These are phyloP conservation scores for Obelidium mucronatum DNA, from an alignment of 192 early-diverging fungal species.

Conservation along the genomic window DNA sequence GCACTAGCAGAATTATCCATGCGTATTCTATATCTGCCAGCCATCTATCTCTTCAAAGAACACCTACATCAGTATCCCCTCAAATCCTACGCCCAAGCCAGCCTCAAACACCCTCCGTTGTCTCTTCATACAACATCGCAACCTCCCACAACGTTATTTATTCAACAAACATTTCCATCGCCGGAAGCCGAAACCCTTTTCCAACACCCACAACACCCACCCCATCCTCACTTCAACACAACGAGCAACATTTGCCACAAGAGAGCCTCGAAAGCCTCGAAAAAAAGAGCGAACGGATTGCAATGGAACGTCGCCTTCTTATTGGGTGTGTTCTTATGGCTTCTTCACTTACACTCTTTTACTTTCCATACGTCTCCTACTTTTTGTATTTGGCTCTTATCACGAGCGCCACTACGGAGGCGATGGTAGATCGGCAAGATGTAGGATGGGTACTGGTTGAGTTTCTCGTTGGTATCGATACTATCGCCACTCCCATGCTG, in stretches of 20 bases:
- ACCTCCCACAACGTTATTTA: background rate
- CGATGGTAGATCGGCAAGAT: background rate
- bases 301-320: conserved; percentile 3
- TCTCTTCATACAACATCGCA: background rate
- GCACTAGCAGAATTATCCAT: too few species aligned
- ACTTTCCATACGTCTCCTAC: conserved; percentile 5
- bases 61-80: background rate
- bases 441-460: background rate
- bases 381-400: background rate
- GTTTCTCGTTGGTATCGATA: background rate
- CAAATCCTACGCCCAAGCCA: background rate
- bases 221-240: background rate
- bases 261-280: background rate
- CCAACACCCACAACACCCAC: background rate
- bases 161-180: background rate
- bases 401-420: too few species aligned
- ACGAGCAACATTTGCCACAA: background rate
- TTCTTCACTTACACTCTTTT: background rate
- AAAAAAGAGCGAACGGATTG: background rate
- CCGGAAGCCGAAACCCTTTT: background rate
- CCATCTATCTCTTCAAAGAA: too few species aligned
- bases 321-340: conserved; percentile 4
- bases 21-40: too few species aligned
- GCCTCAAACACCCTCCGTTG: background rate
- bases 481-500: background rate